phyloP scores from a whole-genome alignment of 2,329 filamentous ascomycete genomes.

The Periconia digitata region DNA sequence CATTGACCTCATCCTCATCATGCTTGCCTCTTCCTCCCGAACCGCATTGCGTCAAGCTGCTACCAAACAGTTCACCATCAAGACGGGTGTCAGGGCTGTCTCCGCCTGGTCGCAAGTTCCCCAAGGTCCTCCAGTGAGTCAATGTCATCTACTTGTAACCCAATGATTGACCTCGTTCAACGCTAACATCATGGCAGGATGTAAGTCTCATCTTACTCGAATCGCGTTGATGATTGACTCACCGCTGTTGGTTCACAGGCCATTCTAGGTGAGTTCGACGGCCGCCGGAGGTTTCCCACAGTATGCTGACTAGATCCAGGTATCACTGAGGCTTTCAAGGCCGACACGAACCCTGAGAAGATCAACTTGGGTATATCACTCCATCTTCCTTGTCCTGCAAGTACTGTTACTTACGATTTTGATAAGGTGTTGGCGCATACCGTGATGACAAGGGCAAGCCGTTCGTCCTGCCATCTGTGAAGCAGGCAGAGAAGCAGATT shows the following conservation, averaged over 20 bases:
- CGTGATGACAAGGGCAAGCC: constrained; percentile 98
- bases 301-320: constrained; percentile 48
- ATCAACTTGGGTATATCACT: constrained; percentile 81
- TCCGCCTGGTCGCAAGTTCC: constrained; percentile 91
- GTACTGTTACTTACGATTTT: constrained; percentile 19
- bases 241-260: constrained; percentile 54
- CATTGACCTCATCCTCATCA: constrained; percentile 16
- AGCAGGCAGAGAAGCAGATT: constrained; percentile 83
- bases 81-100: constrained; percentile 58
- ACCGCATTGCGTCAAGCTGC: constrained; percentile 42
- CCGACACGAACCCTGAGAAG: constrained; percentile 89
- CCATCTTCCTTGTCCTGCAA: not conserved
- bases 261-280: constrained; percentile 66
- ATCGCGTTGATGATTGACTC: constrained; percentile 14
- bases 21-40: constrained; percentile 40
- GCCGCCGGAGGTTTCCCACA: not conserved
- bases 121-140: constrained; percentile 88
- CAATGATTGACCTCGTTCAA: constrained; percentile 12
- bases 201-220: constrained; percentile 22
- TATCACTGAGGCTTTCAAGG: constrained; percentile 99
- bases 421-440: constrained; percentile 90
- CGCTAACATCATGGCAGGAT: constrained; percentile 37
- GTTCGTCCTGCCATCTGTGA: constrained; percentile 93
- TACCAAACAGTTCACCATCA: constrained; percentile 36
- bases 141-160: constrained; percentile 4